Base-by-base conservation (phyloP, 148 eudicot species). In the Fagopyrum tataricum region DNA sequence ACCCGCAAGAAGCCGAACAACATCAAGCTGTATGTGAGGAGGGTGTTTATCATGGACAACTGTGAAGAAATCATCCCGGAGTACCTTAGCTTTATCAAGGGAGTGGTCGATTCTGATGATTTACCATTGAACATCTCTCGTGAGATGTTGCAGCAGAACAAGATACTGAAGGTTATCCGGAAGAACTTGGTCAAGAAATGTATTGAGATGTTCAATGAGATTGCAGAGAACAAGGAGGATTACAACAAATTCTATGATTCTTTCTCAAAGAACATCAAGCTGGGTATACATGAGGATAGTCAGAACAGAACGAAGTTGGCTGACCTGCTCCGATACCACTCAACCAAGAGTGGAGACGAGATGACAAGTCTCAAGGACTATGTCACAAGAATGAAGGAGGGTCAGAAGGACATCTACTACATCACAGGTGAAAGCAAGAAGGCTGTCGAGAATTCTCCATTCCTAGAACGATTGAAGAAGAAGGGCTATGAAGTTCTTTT, bases 1-100 rank as follows among this genome's bases (percentile, higher is more conserved):
- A 87, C 88, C 8, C 87, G 92, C 4, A 93, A 93, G 89, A 93
- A 93, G 84, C 78, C 81, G 79, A 93, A 93, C 85, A 93, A 90
- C 83, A 90, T 93, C 71, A 93, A 90, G 91, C 91, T 93, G 10
- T 93, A 93, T 76, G 98, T 93, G 17, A 80, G 98, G 76, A 87
- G 98, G 80, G 98, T 93, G 44, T 93, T 93, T 75, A 93, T 93
- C 39, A 91, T 91, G 97, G 97, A 91, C 79, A 89, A 89, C 74
- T 91, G 97, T 59, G 97, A 91, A 77, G 97, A 93, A 77, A 87
- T 93, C 71, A 93, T 93, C 14, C 94, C 94, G 0, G 98, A 93
- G 90, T 93, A 88, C 74, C 93, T 93, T 18, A 84, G 98, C 42
- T 93, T 93, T 77, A 89, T 93, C 0, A 93, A 93, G 82, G 98